Evolutionary conservation across 2,329 filamentous ascomycete species (phyloP), one percentile per base, ranked within the genome.

Genomic region (Chalaropsis thielavioides): DNA sequence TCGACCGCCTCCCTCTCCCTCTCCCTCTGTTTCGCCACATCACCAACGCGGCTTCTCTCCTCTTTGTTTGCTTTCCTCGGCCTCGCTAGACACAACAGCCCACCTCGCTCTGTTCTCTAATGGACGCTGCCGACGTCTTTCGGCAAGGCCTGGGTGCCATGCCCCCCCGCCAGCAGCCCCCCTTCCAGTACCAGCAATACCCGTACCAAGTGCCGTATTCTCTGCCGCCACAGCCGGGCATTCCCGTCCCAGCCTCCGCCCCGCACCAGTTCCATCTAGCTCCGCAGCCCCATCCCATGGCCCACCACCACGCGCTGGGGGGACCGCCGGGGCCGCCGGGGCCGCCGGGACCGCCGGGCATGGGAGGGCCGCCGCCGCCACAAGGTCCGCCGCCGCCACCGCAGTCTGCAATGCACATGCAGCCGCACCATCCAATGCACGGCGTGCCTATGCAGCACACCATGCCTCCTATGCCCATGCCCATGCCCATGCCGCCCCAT

Each of bases 101-200:
- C 15, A 31, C 35, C 51, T 4, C 24, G 13, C 51, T 15, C 51
- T 10, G 27, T 19, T 44, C 51, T 15, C 35, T 69, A 67, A 87
- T 87, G 83, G 81, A 86, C 72, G 77, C 81, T 69, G 77, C 79
- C 68, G 78, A 80, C 71, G 77, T 85, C 71, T 84, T 85, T 70
- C 81, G 81, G 69, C 83, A 82, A 72, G 82, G 81, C 71, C 76
- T 83, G 67, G 77, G 76, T 70, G 70, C 72, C 73, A 72, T 65
- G 65, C 68, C 68, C 40, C 68, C 46, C 56, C 66, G 61, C 27
- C 66, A 67, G 54, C 66, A 67, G 58, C 60, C 51, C 13, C 66
- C 66, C 19, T 63, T 61, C 15, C 66, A 67, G 51, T 65, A 60
- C 31, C 40, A 64, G 44, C 63, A 62, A 54, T 65, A 67, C 41